Conservation (phyloP, 2,329 filamentous ascomycete species). For the Ampelomyces quisqualis region DNA sequence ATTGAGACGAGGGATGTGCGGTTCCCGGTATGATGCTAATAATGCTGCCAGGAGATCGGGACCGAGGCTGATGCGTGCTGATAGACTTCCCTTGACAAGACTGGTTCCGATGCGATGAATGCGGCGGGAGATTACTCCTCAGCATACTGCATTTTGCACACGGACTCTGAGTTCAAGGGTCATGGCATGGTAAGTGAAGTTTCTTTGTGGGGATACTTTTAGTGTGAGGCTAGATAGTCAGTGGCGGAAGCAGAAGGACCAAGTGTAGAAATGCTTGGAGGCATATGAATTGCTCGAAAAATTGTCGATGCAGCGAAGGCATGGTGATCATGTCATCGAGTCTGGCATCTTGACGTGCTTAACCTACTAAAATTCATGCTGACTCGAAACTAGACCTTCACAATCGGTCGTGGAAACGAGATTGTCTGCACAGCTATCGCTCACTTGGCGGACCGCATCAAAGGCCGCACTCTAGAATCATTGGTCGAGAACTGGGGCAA, state of each 20-base stretch:
- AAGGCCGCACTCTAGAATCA: conserved; percentile 71
- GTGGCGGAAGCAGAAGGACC: too few relatives aligned
- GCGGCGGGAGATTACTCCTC: conserved; percentile 88
- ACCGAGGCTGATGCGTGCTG: not conserved
- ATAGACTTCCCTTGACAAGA: conserved; percentile 88
- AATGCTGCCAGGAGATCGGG: not conserved
- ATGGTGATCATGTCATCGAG: too few relatives aligned
- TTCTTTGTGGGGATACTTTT: not conserved
- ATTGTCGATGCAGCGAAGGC: too few relatives aligned
- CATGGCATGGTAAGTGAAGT: conserved; percentile 69
- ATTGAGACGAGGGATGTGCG: conserved; percentile 52
- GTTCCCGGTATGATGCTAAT: conserved; percentile 46
- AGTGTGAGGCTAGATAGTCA: too few relatives aligned
- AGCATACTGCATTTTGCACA: conserved; percentile 90
- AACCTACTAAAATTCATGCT: not conserved
- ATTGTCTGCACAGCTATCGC: conserved; percentile 84
- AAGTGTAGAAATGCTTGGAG: too few relatives aligned
- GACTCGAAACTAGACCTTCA: conserved; percentile 59
- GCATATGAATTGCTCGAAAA: too few relatives aligned
- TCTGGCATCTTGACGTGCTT: too few relatives aligned
- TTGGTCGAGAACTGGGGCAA: conserved; percentile 80
- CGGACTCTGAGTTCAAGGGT: conserved; percentile 68
- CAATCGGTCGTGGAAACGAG: conserved; percentile 86
- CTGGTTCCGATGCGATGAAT: conserved; percentile 97
- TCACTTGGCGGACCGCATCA: conserved; percentile 73